Evolutionary conservation across 2,329 filamentous ascomycete genomes (phyloP).

Genomic region (Aspergillus novoparasiticus): DNA sequence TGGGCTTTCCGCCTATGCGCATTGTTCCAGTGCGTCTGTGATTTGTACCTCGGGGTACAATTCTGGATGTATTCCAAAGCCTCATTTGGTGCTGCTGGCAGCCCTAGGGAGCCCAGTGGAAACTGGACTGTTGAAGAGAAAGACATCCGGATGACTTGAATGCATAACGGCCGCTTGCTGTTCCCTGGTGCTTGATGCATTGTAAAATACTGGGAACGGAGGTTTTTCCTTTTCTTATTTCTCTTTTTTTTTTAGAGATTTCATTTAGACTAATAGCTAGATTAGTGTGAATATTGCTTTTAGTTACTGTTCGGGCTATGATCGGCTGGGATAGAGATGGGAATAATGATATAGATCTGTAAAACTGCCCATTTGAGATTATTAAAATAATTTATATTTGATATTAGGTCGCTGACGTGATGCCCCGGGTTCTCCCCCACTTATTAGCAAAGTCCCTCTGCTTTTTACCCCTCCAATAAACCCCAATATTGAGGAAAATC

Average conservation of each 20-base stretch:
- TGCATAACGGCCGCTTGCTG: constrained; percentile 5
- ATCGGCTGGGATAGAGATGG: too few species aligned
- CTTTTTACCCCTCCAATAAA: not conserved
- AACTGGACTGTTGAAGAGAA: constrained; percentile 37
- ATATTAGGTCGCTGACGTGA: not conserved
- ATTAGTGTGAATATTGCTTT: constrained; percentile 7
- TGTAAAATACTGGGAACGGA: not conserved
- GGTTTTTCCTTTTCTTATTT: too few species aligned
- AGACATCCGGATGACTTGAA: constrained; percentile 42
- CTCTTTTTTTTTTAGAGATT: not conserved
- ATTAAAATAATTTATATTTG: too few species aligned
- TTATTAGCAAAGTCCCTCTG: not conserved
- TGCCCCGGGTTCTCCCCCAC: not conserved
- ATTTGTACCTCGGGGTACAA: constrained; percentile 50
- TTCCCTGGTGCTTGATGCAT: constrained; percentile 25
- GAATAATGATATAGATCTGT: too few species aligned
- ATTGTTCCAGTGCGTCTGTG: constrained; percentile 52
- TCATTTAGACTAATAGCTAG: constrained; percentile 8
- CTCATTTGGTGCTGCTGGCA: constrained; percentile 24
- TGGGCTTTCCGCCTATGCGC: constrained; percentile 53
- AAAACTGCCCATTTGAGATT: too few species aligned
- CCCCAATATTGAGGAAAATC: not conserved
- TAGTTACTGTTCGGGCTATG: not conserved
- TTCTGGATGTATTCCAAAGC: constrained; percentile 50
- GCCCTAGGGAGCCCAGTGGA: constrained; percentile 26